Base-by-base conservation (phyloP, 2,329 filamentous ascomycete genomes). In the Venturia aucupariae region DNA sequence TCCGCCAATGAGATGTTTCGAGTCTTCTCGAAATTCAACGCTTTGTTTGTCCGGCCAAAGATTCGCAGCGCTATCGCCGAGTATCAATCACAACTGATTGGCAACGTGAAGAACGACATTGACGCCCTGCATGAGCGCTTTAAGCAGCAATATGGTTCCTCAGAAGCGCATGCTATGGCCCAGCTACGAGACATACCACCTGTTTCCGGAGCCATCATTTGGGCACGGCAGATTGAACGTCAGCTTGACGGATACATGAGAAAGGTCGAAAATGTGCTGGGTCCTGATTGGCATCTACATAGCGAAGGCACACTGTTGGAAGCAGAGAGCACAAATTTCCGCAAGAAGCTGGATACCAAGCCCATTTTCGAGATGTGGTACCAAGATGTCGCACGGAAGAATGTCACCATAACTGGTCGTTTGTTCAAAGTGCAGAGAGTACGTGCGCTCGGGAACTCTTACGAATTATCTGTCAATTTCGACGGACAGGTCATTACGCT, bases 1-100 rank as follows among this genome's bases (percentile, higher is more conserved):
- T 64, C 92, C 67, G 94, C 94, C 48, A 97, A 96, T 73, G 95
- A 99, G 77, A 99, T 99, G 94, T 99, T 99, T 76, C 90, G 95
- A 64, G 94, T 99, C 67, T 99, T 99, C 75, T 97, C 94, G 63
- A 97, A 97, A 74, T 99, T 99, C 84, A 99, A 99, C 74, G 94
- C 94, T 1, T 86, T 99, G 38, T 96, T 99, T 70, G 93, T 99
- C 65, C 87, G 94, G 66, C 94, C 94, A n/a, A 99, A 99, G 82
- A 97, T 99, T 77, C 88, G 94, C 68, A 92, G 95, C 69, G 95
- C 94, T 64, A 99, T 99, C 72, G 90, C 92, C 54, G 93, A 99
- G 77, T 99, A 99, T 74, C 94, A 99, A 76, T 94, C 93, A 4
- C 92, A 97, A 76, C 86, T 99, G 41, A 96, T 99, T 74, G 92